Conservation (phyloP, 495 filamentous ascomycete species). For the Daldinia decipiens region DNA sequence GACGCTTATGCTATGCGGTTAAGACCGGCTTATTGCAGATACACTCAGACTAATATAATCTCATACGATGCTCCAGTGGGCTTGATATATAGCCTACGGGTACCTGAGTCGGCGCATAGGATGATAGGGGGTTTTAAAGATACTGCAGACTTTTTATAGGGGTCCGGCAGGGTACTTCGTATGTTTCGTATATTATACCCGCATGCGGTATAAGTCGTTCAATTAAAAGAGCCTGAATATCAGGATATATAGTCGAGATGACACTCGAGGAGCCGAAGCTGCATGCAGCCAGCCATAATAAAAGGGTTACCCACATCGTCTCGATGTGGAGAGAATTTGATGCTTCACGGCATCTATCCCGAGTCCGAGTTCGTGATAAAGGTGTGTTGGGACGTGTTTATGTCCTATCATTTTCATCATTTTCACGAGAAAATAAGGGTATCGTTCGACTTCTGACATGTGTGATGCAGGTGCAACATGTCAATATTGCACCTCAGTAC, state of each 20-base stretch:
- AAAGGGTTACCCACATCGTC: constrained; percentile 32
- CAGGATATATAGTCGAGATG: constrained; percentile 14
- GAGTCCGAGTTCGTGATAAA: constrained; percentile 17
- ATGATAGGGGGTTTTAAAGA: constrained; percentile 1
- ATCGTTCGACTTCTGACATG: constrained; percentile 2
- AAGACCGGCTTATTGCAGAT: constrained; percentile 3
- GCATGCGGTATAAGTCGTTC: constrained; percentile 1
- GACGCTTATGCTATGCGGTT: constrained; percentile 1
- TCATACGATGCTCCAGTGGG: constrained; percentile 13
- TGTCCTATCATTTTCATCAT: constrained; percentile 3
- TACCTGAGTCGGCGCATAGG: constrained; percentile 35
- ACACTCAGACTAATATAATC: constrained; percentile 8
- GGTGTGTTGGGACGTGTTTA: not conserved
- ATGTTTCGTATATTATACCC: constrained; percentile 12
- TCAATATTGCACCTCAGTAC: constrained; percentile 24
- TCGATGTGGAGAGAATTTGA: constrained; percentile 18
- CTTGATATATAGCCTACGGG: constrained; percentile 27
- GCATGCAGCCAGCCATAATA: constrained; percentile 30
- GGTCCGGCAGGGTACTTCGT: constrained; percentile 7
- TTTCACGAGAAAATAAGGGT: not conserved
- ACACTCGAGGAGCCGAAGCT: constrained; percentile 19
- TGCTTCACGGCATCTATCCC: constrained; percentile 17
- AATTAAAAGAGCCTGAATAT: constrained; percentile 12
- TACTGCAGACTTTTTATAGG: not conserved
- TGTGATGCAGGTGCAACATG: constrained; percentile 23